These are phyloP conservation scores for Penicillium maclennaniae DNA, from an alignment of 495 filamentous ascomycete genomes.

Conservation along the genomic window DNA sequence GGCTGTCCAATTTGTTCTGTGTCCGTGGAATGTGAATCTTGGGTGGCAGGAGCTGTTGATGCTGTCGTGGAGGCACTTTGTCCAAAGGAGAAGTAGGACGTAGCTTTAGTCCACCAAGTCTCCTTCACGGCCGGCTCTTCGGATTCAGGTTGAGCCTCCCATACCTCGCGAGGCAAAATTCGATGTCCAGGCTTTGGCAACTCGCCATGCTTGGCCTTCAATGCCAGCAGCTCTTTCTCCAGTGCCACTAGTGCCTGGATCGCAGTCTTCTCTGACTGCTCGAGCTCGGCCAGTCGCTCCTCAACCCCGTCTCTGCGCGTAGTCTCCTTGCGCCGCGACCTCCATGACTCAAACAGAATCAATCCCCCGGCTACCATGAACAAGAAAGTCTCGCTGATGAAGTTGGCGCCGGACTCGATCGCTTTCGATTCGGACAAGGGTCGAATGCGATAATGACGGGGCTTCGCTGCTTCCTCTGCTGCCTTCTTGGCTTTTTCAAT, in stretches of 20 bases:
- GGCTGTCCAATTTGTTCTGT: background rate
- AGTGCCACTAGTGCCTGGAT: constrained; percentile 57
- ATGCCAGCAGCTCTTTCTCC: constrained; percentile 62
- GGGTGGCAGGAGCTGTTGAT: background rate
- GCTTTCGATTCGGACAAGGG: constrained; percentile 88
- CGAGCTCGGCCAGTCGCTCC: constrained; percentile 61
- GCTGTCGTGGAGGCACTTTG: background rate
- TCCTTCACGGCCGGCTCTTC: constrained; percentile 22
- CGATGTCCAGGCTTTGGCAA: constrained; percentile 24
- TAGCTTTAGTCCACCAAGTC: constrained; percentile 32
- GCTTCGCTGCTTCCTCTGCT: constrained; percentile 44
- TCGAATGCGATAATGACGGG: constrained; percentile 54
- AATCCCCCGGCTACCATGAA: constrained; percentile 73
- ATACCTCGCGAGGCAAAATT: constrained; percentile 45
- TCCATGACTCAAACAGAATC: constrained; percentile 77
- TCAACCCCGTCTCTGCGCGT: constrained; percentile 72
- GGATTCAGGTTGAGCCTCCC: constrained; percentile 39
- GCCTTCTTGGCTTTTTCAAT: constrained; percentile 48
- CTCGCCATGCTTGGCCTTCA: constrained; percentile 45
- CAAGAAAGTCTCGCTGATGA: constrained; percentile 87
- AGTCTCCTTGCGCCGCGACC: constrained; percentile 71
- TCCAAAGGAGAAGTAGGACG: constrained; percentile 31
- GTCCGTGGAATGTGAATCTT: background rate
- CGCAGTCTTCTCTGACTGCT: constrained; percentile 57
- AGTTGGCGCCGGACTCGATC: constrained; percentile 92